Base-by-base conservation (phyloP, 257 asterid species). In the Scutellaria galericulata region DNA sequence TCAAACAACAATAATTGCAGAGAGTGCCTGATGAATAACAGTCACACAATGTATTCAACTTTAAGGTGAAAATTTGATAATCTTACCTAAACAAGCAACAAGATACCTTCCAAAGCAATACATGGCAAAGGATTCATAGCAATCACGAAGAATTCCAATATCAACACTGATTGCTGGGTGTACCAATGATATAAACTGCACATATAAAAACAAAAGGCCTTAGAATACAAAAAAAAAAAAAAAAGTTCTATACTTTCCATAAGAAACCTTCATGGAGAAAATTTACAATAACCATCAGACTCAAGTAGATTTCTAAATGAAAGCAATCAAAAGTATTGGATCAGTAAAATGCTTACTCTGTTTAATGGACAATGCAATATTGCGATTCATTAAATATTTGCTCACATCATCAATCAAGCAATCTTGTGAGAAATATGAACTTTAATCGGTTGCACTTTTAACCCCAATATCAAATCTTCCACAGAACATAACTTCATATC, bases 81-180 rank as follows among this genome's bases (percentile, higher is more conserved):
- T 46, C 88, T 53, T 89, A 95, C 99, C 99, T 90, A 95, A 81
- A 81, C 96, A 91, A 47, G 99, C 99, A 65, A 95, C 75, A 55
- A 95, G 92, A 79, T 92, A 95, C 86, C 99, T 92, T 81, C 99
- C 98, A 82, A 95, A 95, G 92, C 98, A 95, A 71, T 95, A 95
- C 99, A 95, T 95, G 70, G 99, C 99, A 83, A 95, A 88, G 66
- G 99, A 88, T 78, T 95, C 99, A 79, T 95, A 92, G 83, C 99
- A 88, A 78, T 95, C 99, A 71, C 98, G 99, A 54, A 88, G 90
- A 81, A 95, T 95, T 83, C 83, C 98, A 2, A 95, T 83, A 61
- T 90, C 81, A 72, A 95, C 98, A 66, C 95, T 92, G 39, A 92
- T 90, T 39, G 89, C 78, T 46, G 99, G 99, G 78, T 92, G 85